Evolutionary conservation across 2,329 filamentous ascomycete genomes (phyloP).

Genomic region (Hypoxylon sp.): DNA sequence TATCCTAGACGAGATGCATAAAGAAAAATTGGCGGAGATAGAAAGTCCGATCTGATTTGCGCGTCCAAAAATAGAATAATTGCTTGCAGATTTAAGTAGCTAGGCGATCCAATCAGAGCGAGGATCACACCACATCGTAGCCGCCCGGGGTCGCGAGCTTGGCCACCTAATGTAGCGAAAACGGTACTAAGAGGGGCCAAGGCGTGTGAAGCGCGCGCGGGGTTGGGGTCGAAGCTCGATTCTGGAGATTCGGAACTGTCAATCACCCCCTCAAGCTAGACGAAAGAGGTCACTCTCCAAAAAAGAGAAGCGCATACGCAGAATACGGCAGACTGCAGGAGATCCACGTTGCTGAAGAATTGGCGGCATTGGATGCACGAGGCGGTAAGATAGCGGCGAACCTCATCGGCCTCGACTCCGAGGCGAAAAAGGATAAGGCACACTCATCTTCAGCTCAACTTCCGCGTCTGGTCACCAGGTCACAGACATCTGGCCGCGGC

Average conservation of each 20-base stretch:
- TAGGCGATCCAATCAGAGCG: slow-evolving; percentile 44
- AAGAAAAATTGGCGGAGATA: slow-evolving; percentile 21
- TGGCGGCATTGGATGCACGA: slow-evolving; percentile 4
- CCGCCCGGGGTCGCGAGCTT: slow-evolving; percentile 41
- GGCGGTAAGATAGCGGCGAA: slow-evolving; percentile 19
- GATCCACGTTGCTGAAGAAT: slow-evolving; percentile 9
- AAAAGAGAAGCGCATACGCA: slow-evolving; percentile 26
- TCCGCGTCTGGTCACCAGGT: neutral
- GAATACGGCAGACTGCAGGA: slow-evolving; percentile 14
- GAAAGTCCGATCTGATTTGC: slow-evolving; percentile 44
- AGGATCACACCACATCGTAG: slow-evolving; percentile 48
- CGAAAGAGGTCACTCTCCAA: neutral
- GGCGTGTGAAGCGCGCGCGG: slow-evolving; percentile 40
- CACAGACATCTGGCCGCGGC: neutral
- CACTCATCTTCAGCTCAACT: slow-evolving; percentile 8
- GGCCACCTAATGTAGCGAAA: slow-evolving; percentile 13
- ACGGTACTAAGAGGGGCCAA: slow-evolving; percentile 33
- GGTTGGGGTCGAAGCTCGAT: slow-evolving; percentile 32
- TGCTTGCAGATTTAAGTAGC: slow-evolving; percentile 41
- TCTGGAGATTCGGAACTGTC: slow-evolving; percentile 27
- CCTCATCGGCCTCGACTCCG: slow-evolving; percentile 1
- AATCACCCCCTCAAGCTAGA: slow-evolving; percentile 4
- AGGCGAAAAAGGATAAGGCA: neutral
- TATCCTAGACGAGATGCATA: slow-evolving; percentile 31
- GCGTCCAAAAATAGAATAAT: slow-evolving; percentile 46